phyloP scores from a whole-genome alignment of 2,329 filamentous ascomycete species.

The Cercospora sojina region DNA sequence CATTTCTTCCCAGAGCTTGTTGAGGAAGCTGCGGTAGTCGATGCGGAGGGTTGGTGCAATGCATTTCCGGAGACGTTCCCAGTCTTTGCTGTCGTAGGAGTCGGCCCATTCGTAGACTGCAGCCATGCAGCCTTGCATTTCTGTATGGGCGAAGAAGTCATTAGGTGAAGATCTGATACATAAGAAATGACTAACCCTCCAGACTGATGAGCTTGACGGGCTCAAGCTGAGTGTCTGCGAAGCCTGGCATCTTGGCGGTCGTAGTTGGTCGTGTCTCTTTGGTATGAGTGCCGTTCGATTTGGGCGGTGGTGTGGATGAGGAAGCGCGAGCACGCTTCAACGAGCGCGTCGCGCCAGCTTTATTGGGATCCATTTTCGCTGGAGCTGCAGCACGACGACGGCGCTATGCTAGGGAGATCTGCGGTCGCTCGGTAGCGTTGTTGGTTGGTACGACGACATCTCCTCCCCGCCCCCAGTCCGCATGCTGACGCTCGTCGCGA shows the following conservation, averaged over 20 bases:
- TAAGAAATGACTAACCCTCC: slow-evolving; percentile 34
- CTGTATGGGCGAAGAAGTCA: slow-evolving; percentile 22
- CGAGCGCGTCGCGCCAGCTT: background rate
- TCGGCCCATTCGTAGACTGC: slow-evolving; percentile 62
- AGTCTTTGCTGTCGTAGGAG: slow-evolving; percentile 66
- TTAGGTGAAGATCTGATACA: background rate
- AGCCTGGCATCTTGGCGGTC: slow-evolving; percentile 21
- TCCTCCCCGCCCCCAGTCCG: slow-evolving; percentile 11
- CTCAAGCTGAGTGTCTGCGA: slow-evolving; percentile 32
- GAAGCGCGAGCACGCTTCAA: background rate
- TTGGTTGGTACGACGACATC: slow-evolving; percentile 6
- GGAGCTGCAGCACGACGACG: slow-evolving; percentile 1
- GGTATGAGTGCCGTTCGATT: background rate
- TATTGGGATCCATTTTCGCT: background rate
- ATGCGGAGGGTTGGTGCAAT: slow-evolving; percentile 64
- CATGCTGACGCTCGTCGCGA: slow-evolving; percentile 1
- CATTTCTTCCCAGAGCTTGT: slow-evolving; percentile 58
- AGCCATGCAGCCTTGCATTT: slow-evolving; percentile 43
- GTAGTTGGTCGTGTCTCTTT: background rate
- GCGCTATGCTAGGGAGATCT: slow-evolving; percentile 5
- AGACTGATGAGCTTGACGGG: slow-evolving; percentile 38
- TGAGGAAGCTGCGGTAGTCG: slow-evolving; percentile 64
- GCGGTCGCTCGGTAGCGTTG: background rate
- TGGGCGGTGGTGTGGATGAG: background rate
- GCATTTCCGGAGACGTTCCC: slow-evolving; percentile 58